Percentiles rank a stretch among this genome's conserved stretches.
Conservation (phyloP, 2,329 filamentous ascomycete genomes). For the Teratosphaeria gauchensis region DNA sequence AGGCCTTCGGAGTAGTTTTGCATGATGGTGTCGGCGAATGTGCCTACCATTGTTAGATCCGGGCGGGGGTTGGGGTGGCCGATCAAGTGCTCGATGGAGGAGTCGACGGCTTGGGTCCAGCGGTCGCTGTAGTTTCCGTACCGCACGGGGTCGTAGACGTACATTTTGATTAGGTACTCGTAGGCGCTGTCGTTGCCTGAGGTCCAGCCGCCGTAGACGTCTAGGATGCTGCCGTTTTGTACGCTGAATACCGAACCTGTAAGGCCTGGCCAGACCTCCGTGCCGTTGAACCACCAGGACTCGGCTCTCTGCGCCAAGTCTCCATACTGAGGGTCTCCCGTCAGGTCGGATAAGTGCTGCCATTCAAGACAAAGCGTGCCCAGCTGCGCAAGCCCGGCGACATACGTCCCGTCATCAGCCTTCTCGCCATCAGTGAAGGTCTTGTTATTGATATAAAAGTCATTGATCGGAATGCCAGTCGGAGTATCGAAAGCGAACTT, state of each 20-base stretch:
- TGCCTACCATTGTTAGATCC: conserved; percentile 1
- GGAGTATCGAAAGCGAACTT: not conserved
- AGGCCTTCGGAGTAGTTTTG: conserved; percentile 18
- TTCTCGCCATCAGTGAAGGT: not conserved
- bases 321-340: conserved; percentile 7
- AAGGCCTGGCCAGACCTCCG: conserved; percentile 9
- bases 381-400: conserved; percentile 8
- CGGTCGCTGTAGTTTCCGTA: conserved; percentile 17
- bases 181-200: conserved; percentile 24
- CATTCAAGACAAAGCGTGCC: conserved; percentile 18
- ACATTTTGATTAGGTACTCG: conserved; percentile 27
- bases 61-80: conserved; percentile 12
- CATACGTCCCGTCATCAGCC: conserved; percentile 14
- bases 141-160: conserved; percentile 20
- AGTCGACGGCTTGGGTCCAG: conserved; percentile 21
- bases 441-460: not conserved
- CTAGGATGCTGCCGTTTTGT: conserved; percentile 18
- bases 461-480: not conserved
- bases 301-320: not conserved
- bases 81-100: conserved; percentile 22
- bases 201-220: conserved; percentile 24
- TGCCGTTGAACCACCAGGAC: not conserved
- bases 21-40: not conserved
- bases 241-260: conserved; percentile 19
- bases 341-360: conserved; percentile 17